Evolutionary conservation across 2,329 filamentous ascomycete genomes (phyloP).

Genomic region (Fusarium kyushuense): DNA sequence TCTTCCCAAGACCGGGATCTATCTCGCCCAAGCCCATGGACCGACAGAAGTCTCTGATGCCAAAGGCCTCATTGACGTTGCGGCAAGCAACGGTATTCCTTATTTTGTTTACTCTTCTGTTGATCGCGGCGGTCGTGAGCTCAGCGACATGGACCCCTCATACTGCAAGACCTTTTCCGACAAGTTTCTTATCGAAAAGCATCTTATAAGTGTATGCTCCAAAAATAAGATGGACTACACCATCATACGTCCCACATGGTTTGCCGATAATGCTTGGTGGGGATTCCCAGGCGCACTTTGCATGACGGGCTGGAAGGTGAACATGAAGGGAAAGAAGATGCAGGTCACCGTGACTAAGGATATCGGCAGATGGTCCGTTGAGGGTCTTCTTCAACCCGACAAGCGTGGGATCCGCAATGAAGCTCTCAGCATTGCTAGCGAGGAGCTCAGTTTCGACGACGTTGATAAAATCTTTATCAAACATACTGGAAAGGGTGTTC

Average conservation of each 20-base stretch:
- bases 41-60: slow-evolving; percentile 60
- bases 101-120: slow-evolving; percentile 73
- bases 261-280: slow-evolving; percentile 46
- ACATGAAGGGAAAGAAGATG: slow-evolving; percentile 45
- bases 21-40: slow-evolving; percentile 51
- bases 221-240: slow-evolving; percentile 44
- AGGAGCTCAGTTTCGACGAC: slow-evolving; percentile 42
- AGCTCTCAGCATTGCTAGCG: slow-evolving; percentile 44
- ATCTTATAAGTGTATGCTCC: slow-evolving; percentile 60
- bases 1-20: slow-evolving; percentile 33
- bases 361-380: slow-evolving; percentile 44
- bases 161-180: slow-evolving; percentile 51
- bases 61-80: slow-evolving; percentile 64
- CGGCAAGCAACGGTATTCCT: slow-evolving; percentile 61
- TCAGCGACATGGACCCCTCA: slow-evolving; percentile 56
- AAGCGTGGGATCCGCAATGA: slow-evolving; percentile 35
- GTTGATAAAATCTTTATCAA: slow-evolving; percentile 36
- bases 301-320: slow-evolving; percentile 47
- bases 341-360: slow-evolving; percentile 45
- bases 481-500: slow-evolving; percentile 40
- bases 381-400: slow-evolving; percentile 36
- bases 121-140: slow-evolving; percentile 71
- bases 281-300: slow-evolving; percentile 44
- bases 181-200: slow-evolving; percentile 70
- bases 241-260: slow-evolving; percentile 49